Conservation (phyloP, 352 stramenopile genomes). For the Globisporangium sylvaticum region DNA sequence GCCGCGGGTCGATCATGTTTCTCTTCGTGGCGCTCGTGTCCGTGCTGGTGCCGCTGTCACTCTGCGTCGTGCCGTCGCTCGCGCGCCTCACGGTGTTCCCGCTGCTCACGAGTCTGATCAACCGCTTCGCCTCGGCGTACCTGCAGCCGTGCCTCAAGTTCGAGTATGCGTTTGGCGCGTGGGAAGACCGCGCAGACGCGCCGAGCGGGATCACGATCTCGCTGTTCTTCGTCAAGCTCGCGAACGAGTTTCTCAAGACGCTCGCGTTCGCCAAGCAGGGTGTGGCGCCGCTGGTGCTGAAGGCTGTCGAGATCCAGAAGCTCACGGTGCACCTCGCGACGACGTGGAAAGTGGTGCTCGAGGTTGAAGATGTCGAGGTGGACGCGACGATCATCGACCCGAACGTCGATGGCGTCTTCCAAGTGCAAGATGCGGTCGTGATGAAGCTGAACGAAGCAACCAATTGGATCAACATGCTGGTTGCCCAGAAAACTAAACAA, state of each 20-base stretch:
- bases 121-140: slow-evolving; percentile 49
- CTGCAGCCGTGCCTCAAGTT: slow-evolving; percentile 46
- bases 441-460: slow-evolving; percentile 52
- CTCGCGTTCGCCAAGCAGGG: slow-evolving; percentile 58
- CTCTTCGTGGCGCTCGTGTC: slow-evolving; percentile 44
- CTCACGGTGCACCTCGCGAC: slow-evolving; percentile 44
- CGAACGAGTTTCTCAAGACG: slow-evolving; percentile 47
- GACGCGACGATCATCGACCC: slow-evolving; percentile 41
- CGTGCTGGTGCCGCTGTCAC: slow-evolving; percentile 54
- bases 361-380: slow-evolving; percentile 43
- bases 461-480: slow-evolving; percentile 31
- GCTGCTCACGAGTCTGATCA: slow-evolving; percentile 45
- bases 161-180: slow-evolving; percentile 48
- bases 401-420: slow-evolving; percentile 35
- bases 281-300: slow-evolving; percentile 39
- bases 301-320: slow-evolving; percentile 34
- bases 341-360: slow-evolving; percentile 51
- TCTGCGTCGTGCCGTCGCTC: slow-evolving; percentile 56
- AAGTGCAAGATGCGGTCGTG: slow-evolving; percentile 42
- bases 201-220: slow-evolving; percentile 45
- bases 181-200: slow-evolving; percentile 26
- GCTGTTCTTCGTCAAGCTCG: slow-evolving; percentile 52
- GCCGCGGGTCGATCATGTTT: slow-evolving; percentile 23
- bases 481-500: slow-evolving; percentile 32
- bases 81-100: slow-evolving; percentile 58